Base-by-base conservation (phyloP, 1,139 yeast species). In the Yamadazyma trypodendri region DNA sequence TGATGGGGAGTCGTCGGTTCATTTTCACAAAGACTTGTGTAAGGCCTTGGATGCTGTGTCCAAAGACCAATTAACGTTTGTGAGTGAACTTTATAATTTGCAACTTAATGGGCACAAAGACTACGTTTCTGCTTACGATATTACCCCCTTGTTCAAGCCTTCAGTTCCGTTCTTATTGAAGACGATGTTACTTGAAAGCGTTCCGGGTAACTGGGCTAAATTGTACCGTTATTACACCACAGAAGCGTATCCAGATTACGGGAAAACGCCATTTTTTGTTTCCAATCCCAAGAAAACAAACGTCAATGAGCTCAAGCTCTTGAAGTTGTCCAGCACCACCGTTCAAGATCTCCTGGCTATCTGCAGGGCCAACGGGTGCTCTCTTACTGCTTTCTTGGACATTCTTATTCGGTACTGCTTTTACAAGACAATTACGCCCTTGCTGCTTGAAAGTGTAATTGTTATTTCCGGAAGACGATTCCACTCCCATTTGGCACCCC, bases 1-100 rank as follows among this genome's bases (percentile, higher is more conserved):
- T 24, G 75, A 69, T 46, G 76, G 75, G 3, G 52, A 50, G 13
- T 51, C 69, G 2, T 68, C 58, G 1, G 47, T 52, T 7, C 49
- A 51, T 29, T 67, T 70, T 45, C 72, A 65, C 35, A 45, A 51
- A 11, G 63, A 63, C 22, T 54, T 68, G 37, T 40, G 57, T 2
- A 38, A 39, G 14, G 55, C 51, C 15, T 45, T 44, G 4, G 28
- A 31, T 11, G 28, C 31, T 3, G 15, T n/a, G 5, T 28, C 31
- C n/a, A 27, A 27, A 13, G 11, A 15, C 11, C 16, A 28, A 8
- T 12, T 18, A 18, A 18, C 42, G 10, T 32, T 34, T 34, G 20
- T 22, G 12, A n/a, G 20, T 3, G 39, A 31, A 6, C 20, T 27
- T 14, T 27, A 15, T 33, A 24, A 38, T 16, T 21, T 37, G 12